A percentile compares a stretch with the other conserved stretches of the same genome.
Evolutionary conservation across 2,329 filamentous ascomycete genomes (phyloP).

Genomic region (Nothophaeocryptopus gaeumannii): DNA sequence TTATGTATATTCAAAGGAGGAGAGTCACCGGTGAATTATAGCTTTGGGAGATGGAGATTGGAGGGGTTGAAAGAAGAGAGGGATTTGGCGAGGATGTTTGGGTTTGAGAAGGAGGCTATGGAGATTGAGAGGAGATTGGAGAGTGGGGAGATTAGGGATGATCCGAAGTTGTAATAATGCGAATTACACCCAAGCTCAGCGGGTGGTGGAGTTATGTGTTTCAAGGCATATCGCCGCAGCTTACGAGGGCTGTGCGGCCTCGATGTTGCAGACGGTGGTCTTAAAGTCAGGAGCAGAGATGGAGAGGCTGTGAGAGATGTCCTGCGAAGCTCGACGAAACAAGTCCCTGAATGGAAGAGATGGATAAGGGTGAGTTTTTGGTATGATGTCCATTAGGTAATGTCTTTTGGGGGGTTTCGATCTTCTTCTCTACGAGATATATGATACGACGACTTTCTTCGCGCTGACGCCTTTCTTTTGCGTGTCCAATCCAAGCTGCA

Average conservation of each 20-base stretch:
- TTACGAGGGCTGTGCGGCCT: no score
- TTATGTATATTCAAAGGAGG: conserved; percentile 50
- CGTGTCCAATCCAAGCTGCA: conserved; percentile 39
- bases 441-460: conserved; percentile 37
- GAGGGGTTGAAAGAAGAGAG: conserved; percentile 23
- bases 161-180: conserved; percentile 15
- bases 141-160: conserved; percentile 12
- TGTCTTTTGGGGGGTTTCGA: not conserved
- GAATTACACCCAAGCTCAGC: no score
- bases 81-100: conserved; percentile 21
- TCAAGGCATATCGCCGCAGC: no score
- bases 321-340: no score
- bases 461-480: conserved; percentile 41
- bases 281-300: no score
- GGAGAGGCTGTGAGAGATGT: no score
- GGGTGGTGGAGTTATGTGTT: no score
- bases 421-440: conserved; percentile 15
- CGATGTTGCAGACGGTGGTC: no score
- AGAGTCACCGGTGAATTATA: conserved; percentile 54
- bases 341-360: no score
- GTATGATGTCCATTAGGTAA: no score
- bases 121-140: conserved; percentile 20
- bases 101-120: conserved; percentile 14
- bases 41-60: conserved; percentile 28
- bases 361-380: no score